Evolutionary conservation across 768 basidiomycete species (phyloP).

Genomic region (Calocybe gangraenosa): DNA sequence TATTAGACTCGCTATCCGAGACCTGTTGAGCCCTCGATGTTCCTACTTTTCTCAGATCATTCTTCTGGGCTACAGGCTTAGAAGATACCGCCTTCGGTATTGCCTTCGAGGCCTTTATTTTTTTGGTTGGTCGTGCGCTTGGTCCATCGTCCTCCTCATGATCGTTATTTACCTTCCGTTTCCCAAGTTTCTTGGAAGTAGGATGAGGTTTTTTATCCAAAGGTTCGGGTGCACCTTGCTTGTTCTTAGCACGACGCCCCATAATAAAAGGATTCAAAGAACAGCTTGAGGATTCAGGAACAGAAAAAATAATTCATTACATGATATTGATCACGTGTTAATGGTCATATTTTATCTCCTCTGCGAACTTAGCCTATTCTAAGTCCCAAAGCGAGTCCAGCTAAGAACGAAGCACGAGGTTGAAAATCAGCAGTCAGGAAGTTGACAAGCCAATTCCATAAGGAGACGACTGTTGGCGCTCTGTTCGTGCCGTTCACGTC

Average conservation of each 20-base stretch:
- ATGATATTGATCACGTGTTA: constrained; percentile 16
- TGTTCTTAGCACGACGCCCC: constrained; percentile 85
- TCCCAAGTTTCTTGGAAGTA: constrained; percentile 59
- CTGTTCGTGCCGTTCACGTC: constrained; percentile 49
- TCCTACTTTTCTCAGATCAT: constrained; percentile 20
- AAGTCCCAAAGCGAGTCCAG: constrained; percentile 77
- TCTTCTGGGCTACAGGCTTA: background rate
- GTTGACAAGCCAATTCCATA: constrained; percentile 67
- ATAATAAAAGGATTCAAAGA: constrained; percentile 33
- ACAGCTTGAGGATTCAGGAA: background rate
- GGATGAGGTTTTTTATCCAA: constrained; percentile 37
- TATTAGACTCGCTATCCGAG: constrained; percentile 29
- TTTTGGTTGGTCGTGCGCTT: constrained; percentile 39
- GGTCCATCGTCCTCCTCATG: constrained; percentile 28
- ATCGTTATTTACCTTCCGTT: constrained; percentile 60
- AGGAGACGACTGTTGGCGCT: constrained; percentile 59
- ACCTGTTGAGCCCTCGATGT: constrained; percentile 17
- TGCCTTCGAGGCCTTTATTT: constrained; percentile 34
- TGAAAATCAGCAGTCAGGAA: constrained; percentile 95
- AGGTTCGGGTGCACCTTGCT: constrained; percentile 70
- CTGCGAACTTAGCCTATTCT: constrained; percentile 70
- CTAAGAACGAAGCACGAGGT: constrained; percentile 82
- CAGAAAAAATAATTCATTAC: constrained; percentile 23
- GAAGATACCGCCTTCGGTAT: constrained; percentile 19
- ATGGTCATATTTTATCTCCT: background rate